Conservation (phyloP, 2,329 filamentous ascomycete genomes). For the Helotiales sp. region DNA sequence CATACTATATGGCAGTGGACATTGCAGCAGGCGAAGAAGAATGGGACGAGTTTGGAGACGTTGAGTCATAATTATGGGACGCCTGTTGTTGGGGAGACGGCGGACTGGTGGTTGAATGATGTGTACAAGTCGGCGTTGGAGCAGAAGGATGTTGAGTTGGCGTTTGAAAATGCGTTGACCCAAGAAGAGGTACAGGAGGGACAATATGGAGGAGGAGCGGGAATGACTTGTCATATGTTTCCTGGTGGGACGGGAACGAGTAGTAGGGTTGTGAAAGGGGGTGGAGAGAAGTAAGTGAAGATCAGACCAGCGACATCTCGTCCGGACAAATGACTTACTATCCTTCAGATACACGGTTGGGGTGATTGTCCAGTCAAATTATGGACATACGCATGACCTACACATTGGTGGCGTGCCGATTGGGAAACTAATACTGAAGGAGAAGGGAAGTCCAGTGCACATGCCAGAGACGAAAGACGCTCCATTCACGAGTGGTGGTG, state of each 20-base stretch:
- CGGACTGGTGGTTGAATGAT: conserved; percentile 62
- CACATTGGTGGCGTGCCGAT: conserved; percentile 61
- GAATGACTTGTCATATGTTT: conserved; percentile 66
- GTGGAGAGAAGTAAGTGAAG: conserved; percentile 37
- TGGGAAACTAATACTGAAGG: conserved; percentile 54
- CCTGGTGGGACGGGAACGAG: conserved; percentile 67
- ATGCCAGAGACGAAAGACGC: conserved; percentile 24
- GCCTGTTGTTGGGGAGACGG: conserved; percentile 63
- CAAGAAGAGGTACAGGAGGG: conserved; percentile 57
- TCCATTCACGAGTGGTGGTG: conserved; percentile 35
- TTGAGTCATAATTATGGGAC: conserved; percentile 35
- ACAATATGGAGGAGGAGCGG: conserved; percentile 65
- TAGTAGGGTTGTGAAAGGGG: conserved; percentile 55
- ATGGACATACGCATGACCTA: conserved; percentile 57
- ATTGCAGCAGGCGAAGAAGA: conserved; percentile 21
- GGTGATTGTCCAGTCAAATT: conserved; percentile 66
- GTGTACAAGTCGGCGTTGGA: conserved; percentile 54
- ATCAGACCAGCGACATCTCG: no score
- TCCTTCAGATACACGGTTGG: conserved; percentile 61
- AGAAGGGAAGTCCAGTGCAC: conserved; percentile 38
- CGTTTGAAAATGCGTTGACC: conserved; percentile 51
- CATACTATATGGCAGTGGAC: conserved; percentile 32
- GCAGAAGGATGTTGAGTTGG: conserved; percentile 52
- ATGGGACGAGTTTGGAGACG: conserved; percentile 17
- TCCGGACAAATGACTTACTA: no score